Evolutionary conservation across 129 eudicot species (phyloP).

Genomic region (Cynara cardunculus): DNA sequence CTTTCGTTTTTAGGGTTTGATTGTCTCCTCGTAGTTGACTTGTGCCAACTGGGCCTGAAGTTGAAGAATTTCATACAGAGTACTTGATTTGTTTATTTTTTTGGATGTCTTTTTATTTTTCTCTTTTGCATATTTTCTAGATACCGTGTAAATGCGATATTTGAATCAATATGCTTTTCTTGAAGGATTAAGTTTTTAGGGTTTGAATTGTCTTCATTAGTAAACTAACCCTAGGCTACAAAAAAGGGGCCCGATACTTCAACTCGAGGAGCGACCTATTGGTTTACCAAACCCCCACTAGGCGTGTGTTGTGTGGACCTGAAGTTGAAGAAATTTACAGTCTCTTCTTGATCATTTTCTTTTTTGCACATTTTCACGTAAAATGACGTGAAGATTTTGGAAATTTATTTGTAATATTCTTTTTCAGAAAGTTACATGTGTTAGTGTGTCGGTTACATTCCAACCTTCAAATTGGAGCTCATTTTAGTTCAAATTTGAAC

Average conservation of each 20-base stretch:
- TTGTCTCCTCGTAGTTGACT: background rate
- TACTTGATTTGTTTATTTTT: slow-evolving; percentile 5
- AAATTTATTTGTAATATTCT: background rate
- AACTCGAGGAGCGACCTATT: no score
- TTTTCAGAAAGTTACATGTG: background rate
- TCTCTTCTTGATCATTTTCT: background rate
- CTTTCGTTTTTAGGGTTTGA: slow-evolving; percentile 10
- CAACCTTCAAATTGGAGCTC: slow-evolving; percentile 1
- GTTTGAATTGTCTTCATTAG: background rate
- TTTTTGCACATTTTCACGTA: background rate
- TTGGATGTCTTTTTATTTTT: background rate
- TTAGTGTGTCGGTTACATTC: background rate
- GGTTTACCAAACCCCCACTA: background rate
- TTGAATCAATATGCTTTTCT: background rate
- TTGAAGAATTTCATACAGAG: background rate
- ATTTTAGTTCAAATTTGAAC: background rate
- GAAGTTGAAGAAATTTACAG: background rate
- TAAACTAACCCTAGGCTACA: background rate
- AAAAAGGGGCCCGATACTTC: no score
- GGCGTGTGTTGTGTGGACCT: slow-evolving; percentile 3
- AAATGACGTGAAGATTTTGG: background rate
- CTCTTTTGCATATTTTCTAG: background rate
- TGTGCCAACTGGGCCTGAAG: background rate
- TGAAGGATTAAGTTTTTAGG: slow-evolving; percentile 8
- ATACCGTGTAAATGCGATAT: slow-evolving; percentile 7